phyloP scores from a whole-genome alignment of 352 stramenopile species.

The Pythium volutum region DNA sequence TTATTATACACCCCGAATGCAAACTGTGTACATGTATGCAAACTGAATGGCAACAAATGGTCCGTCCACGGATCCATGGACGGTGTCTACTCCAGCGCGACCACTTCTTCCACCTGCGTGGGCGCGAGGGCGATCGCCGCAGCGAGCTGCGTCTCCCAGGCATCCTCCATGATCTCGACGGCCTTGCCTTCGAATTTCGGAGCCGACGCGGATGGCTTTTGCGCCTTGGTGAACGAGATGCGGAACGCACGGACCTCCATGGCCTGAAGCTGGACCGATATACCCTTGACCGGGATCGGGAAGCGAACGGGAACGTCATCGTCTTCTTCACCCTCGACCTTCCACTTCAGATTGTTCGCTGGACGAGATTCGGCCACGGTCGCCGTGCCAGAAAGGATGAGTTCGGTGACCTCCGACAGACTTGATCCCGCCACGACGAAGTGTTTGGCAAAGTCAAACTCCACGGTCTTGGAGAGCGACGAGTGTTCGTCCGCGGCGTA shows the following conservation, averaged over 20 bases:
- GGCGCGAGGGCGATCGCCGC: slow-evolving; percentile 1
- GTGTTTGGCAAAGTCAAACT: slow-evolving; percentile 66
- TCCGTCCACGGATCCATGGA: not conserved
- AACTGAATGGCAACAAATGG: not conserved
- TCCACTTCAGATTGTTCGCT: slow-evolving; percentile 63
- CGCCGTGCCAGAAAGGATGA: slow-evolving; percentile 86
- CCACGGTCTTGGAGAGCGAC: slow-evolving; percentile 68
- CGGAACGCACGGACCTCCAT: slow-evolving; percentile 95
- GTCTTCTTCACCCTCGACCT: slow-evolving; percentile 29
- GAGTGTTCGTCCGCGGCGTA: slow-evolving; percentile 88
- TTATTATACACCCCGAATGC: not conserved
- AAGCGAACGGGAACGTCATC: slow-evolving; percentile 18
- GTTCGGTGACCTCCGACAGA: slow-evolving; percentile 77
- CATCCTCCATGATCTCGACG: slow-evolving; percentile 19
- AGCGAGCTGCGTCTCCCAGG: slow-evolving; percentile 17
- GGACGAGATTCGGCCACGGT: slow-evolving; percentile 43
- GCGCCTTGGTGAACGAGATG: slow-evolving; percentile 47
- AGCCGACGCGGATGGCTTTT: not conserved
- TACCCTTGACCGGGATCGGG: slow-evolving; percentile 47
- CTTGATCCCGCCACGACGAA: slow-evolving; percentile 46
- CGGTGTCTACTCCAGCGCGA: slow-evolving; percentile 22
- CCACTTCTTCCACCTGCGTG: slow-evolving; percentile 16
- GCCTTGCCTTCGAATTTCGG: not conserved
- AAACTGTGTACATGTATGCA: slow-evolving; percentile 5
- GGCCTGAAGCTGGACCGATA: slow-evolving; percentile 69